Base-by-base conservation (phyloP, 176 grass and related monocot genomes). In the Paspalum vaginatum region DNA sequence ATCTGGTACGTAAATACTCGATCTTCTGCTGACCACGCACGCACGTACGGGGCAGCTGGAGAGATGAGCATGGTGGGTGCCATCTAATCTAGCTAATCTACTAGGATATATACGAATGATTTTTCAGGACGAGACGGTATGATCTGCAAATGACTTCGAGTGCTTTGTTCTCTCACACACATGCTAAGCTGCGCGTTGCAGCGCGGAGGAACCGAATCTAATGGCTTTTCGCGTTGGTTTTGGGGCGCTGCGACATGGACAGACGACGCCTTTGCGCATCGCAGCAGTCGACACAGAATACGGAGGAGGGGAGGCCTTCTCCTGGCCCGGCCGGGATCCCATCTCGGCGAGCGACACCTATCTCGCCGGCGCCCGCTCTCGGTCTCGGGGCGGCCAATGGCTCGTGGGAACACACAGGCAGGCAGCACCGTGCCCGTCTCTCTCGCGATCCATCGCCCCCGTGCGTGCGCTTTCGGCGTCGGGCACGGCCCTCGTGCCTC, bases 161-260 rank as follows among this genome's bases (percentile, higher is more conserved):
- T 17, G 37, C 14, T 11, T n/a, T n/a, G n/a, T 9, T 5, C 21
- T 6, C 24, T 53, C 48, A 37, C 8, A 6, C 20, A n/a, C 56
- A 25, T 47, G 40, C 40, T n/a, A n/a, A 42, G 40, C 53, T n/a
- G 10, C 9, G 24, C 45, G 13, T 9, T 16, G 49, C 17, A 4
- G 15, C 11, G 37, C 37, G 0, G 65, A 2, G 65, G 0, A 24
- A 3, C 25, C 26, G 15, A 2, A 6, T 46, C 18, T 44, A 1
- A 11, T n/a, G 16, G 27, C 0, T 20, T 43, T 16, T n/a, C n/a
- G n/a, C n/a, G n/a, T 32, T 32, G 32, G 8, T 9, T 13, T 77
- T 20, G 84, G 84, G 75, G 72, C 4, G 69, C 1, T 80, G 50
- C 60, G 59, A 80, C 74, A 24, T 10, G 59, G 84, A 74, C 69